Evolutionary conservation across 352 stramenopile genomes (phyloP).

Genomic region (Thraustochytrium sp.): DNA sequence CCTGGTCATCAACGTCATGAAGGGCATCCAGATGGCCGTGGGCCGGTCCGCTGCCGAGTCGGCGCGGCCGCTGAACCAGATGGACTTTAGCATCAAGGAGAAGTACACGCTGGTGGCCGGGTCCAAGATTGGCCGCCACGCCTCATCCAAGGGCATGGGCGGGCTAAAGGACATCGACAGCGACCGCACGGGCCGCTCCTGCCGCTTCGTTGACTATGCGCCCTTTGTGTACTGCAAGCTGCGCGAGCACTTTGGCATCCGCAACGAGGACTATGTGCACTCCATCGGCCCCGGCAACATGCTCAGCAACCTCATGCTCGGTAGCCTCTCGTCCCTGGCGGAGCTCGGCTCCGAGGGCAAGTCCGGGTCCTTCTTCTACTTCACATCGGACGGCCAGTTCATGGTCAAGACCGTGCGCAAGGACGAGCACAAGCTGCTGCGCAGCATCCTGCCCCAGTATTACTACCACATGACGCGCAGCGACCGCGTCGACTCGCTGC

Average conservation of each 20-base stretch:
- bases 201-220: conserved; percentile 79
- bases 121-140: conserved; percentile 46
- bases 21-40: conserved; percentile 89
- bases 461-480: conserved; percentile 85
- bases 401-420: conserved; percentile 99
- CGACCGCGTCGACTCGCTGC: conserved; percentile 91
- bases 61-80: conserved; percentile 49
- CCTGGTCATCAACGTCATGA: conserved; percentile 97
- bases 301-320: conserved; percentile 49
- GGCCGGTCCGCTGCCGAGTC: conserved; percentile 60
- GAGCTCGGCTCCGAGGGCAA: conserved; percentile 57
- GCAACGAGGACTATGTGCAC: conserved; percentile 81
- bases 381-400: conserved; percentile 91
- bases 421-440: conserved; percentile 94
- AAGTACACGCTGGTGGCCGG: conserved; percentile 51
- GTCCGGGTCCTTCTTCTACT: conserved; percentile 98
- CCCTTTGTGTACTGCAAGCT: conserved; percentile 76
- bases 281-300: conserved; percentile 56
- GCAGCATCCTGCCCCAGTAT: conserved; percentile 92
- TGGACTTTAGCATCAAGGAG: conserved; percentile 74
- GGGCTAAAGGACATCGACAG: conserved; percentile 54
- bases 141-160: conserved; percentile 48
- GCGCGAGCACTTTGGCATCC: conserved; percentile 71
- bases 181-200: conserved; percentile 52
- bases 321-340: conserved; percentile 46